Base-by-base conservation (phyloP, 306 rosid genomes). In the Fagus crenata region DNA sequence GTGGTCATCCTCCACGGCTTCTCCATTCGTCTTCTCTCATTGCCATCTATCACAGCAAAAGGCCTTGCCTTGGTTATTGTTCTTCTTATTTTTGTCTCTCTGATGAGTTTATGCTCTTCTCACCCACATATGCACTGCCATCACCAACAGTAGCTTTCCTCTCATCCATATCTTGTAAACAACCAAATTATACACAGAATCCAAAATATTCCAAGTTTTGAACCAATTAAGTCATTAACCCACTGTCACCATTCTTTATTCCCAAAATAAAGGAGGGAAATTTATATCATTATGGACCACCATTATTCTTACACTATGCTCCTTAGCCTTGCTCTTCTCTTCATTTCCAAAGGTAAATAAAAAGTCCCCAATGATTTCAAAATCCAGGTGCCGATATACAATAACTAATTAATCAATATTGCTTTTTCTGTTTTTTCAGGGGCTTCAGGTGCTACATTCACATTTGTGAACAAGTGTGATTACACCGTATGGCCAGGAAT, bases 401-500 rank as follows among this genome's bases (percentile, higher is more conserved):
- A 2, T 22, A 4, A 60, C 28, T 70, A 55, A 54, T 63, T 28
- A 6, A 53, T 11, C 32, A 3, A 8, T 18, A 6, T 41, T 42
- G 14, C 56, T 81, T 86, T 76, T 67, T 76, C 70, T 56, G 6
- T 32, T 53, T 40, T 3, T 64, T 28, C 87, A 89, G 93, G 87
- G 51, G 86, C 80, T 77, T 87, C 96, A 5, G 93, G 92, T 8
- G 89, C 97, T 17, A 87, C 92, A 81, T 95, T 95, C 76, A 89
- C 85, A 4, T 88, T 92, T 46, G 67, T 84, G 33, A 95, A 95
- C 79, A 95, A 86, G 85, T 95, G 97, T 49, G 91, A 90, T 49
- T 84, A 43, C 87, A 89, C 97, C 4, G 97, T 90, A 5, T 95
- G 99, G 99, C 99, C 99, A 0, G 99, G 99, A 37, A 89, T 92